These are phyloP conservation scores for Fusarium secorum DNA, from an alignment of 2,329 filamentous ascomycete species.

Conservation along the genomic window DNA sequence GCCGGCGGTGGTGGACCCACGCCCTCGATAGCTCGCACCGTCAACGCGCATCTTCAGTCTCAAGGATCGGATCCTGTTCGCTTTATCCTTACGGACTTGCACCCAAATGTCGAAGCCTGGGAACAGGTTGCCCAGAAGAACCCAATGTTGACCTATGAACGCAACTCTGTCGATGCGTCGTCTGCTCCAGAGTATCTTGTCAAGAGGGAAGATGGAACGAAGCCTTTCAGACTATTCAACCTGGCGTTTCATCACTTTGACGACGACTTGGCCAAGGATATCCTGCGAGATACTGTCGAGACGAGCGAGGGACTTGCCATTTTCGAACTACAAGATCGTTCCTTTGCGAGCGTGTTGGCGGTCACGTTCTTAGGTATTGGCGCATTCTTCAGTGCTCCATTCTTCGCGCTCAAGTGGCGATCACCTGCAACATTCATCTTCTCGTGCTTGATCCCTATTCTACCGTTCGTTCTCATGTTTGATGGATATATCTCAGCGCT, in stretches of 20 bases:
- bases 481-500: slow-evolving; percentile 74
- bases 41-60: slow-evolving; percentile 58
- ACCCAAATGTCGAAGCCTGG: slow-evolving; percentile 70
- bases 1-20: slow-evolving; percentile 77
- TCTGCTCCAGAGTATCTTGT: slow-evolving; percentile 62
- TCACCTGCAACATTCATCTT: slow-evolving; percentile 67
- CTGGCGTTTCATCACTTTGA: slow-evolving; percentile 81
- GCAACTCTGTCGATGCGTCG: slow-evolving; percentile 70
- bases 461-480: slow-evolving; percentile 72
- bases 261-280: slow-evolving; percentile 65
- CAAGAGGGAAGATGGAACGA: slow-evolving; percentile 48
- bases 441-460: slow-evolving; percentile 70
- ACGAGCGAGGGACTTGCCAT: slow-evolving; percentile 74
- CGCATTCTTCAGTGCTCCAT: slow-evolving; percentile 60
- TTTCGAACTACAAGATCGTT: slow-evolving; percentile 77
- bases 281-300: slow-evolving; percentile 70
- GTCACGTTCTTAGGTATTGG: slow-evolving; percentile 61
- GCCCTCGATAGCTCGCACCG: slow-evolving; percentile 65
- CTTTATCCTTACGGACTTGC: slow-evolving; percentile 72
- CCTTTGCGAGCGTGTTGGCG: slow-evolving; percentile 61
- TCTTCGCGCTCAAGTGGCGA: slow-evolving; percentile 61
- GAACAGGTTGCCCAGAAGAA: slow-evolving; percentile 59
- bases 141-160: slow-evolving; percentile 66
- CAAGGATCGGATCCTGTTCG: slow-evolving; percentile 49
- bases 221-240: slow-evolving; percentile 75